Conservation (phyloP, 139 green algal species). For the Volvox africanus region DNA sequence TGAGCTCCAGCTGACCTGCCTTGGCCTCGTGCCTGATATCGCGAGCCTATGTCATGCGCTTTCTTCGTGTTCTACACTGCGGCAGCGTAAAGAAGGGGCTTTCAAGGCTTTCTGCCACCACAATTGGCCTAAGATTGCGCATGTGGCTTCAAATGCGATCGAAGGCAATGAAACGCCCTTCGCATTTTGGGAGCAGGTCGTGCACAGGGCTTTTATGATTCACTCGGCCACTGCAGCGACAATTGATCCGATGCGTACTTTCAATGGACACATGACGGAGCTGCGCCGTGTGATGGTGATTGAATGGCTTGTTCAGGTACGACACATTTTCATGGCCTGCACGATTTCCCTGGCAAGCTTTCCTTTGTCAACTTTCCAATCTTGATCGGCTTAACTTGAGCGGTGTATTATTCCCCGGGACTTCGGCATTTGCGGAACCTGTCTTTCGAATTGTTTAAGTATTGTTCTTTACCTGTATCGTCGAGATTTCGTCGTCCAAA, state of each 20-base stretch:
- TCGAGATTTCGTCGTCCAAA: too few species aligned
- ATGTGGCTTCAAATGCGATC: not conserved
- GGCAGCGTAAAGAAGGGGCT: not conserved
- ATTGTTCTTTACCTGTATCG: too few species aligned
- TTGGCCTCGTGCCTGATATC: not conserved
- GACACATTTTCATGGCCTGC: not conserved
- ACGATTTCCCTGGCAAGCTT: too few species aligned
- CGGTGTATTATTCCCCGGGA: too few species aligned
- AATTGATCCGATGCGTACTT: not conserved
- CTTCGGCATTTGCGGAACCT: too few species aligned
- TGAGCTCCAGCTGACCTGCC: slow-evolving; percentile 2
- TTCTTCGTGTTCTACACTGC: not conserved
- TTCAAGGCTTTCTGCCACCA: not conserved
- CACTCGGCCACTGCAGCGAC: not conserved
- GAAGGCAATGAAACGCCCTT: not conserved
- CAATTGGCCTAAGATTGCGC: not conserved
- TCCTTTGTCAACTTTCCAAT: too few species aligned
- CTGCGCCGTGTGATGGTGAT: not conserved
- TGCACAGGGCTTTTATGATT: not conserved
- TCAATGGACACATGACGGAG: not conserved
- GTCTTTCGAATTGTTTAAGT: too few species aligned
- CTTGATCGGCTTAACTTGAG: too few species aligned
- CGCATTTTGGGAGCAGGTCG: not conserved
- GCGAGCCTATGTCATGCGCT: not conserved
- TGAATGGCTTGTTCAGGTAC: slow-evolving; percentile 13